Base-by-base conservation (phyloP, 371 early-diverging fungal genomes). In the Apophysomyces elegans region DNA sequence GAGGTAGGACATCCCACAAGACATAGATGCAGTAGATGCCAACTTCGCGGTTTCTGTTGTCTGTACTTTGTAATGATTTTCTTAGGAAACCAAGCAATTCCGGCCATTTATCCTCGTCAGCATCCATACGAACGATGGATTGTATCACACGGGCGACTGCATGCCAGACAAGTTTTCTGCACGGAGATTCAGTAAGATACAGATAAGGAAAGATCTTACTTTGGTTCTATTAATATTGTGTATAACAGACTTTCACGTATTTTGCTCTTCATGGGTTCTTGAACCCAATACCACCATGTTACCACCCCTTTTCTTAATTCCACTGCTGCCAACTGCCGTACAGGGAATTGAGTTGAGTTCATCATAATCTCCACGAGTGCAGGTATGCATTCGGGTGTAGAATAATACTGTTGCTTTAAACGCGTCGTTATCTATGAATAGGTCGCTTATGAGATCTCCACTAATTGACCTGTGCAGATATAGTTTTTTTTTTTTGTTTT, bases 321-420 rank as follows among this genome's bases (percentile, higher is more conserved):
- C 18, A 96, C 94, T 35, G 95, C 91, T 46, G 95, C 93, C 37
- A 96, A 81, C 74, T 95, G 95, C 54, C 95, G 92, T 18, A 95
- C 80, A 72, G 83, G 83, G 66, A 77, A 77, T 46, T 87, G 79
- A 41, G 82, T 72, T 11, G 86, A 87, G 8, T 76, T 79, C 63
- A 82, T 68, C 58, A 90, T 76, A 58, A 94, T 85, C 58, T 89
- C 81, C 13, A 86, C 76, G 38, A 93, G 80, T 18, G 92, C 91
- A 66, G 92, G 90, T 14, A 93, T 76, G 71, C 94, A 93, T 16
- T 79, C 74, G 32, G 86, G 62, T 11, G 75, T 76, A 50, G 71
- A 76, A 72, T 89, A 93, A 66, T 77, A 91, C 73, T 93, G 84
- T 61, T 85, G 84, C 69, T 83, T 89, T 61, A 92, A 74, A 13